phyloP scores from a whole-genome alignment of 257 asterid species.

The Nicotiana paniculata region DNA sequence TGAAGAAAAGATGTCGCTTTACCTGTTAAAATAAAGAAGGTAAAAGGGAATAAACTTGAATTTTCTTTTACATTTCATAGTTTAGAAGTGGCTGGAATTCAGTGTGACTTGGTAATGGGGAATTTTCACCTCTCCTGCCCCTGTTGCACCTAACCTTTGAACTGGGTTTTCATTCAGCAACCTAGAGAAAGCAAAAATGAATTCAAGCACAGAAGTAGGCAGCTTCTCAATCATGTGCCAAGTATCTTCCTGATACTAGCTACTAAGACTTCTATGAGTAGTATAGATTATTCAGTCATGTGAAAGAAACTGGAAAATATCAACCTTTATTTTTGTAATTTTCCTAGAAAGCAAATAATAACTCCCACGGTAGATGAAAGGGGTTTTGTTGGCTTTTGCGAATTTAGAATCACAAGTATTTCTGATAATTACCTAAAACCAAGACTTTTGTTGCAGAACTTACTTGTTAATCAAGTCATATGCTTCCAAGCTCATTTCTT shows the following conservation, averaged over 20 bases:
- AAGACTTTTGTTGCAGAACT: slow-evolving; percentile 23
- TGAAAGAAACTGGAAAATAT: not conserved
- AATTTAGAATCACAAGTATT: not conserved
- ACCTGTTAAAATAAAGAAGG: slow-evolving; percentile 45
- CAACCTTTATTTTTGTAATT: not conserved
- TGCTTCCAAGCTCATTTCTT: slow-evolving; percentile 81
- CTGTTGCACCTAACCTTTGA: slow-evolving; percentile 90
- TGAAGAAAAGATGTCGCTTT: slow-evolving; percentile 64
- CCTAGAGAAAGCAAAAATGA: slow-evolving; percentile 36
- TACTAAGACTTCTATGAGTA: not conserved
- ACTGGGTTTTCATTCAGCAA: slow-evolving; percentile 78
- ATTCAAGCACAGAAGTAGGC: slow-evolving; percentile 7
- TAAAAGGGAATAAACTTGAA: not conserved
- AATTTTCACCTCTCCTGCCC: slow-evolving; percentile 66
- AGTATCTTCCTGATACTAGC: not conserved
- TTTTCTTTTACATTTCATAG: not conserved
- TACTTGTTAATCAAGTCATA: slow-evolving; percentile 80
- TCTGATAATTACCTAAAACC: not conserved
- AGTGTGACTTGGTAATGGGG: not conserved
- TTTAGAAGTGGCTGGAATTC: not conserved
- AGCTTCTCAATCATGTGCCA: not conserved
- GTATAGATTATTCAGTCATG: not conserved
- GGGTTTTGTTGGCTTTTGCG: not conserved
- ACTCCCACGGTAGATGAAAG: not conserved
- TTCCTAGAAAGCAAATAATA: not conserved